Evolutionary conservation across 495 filamentous ascomycete species (phyloP), one percentile per base, ranked within the genome.

Genomic region (Penicilliopsis zonata): DNA sequence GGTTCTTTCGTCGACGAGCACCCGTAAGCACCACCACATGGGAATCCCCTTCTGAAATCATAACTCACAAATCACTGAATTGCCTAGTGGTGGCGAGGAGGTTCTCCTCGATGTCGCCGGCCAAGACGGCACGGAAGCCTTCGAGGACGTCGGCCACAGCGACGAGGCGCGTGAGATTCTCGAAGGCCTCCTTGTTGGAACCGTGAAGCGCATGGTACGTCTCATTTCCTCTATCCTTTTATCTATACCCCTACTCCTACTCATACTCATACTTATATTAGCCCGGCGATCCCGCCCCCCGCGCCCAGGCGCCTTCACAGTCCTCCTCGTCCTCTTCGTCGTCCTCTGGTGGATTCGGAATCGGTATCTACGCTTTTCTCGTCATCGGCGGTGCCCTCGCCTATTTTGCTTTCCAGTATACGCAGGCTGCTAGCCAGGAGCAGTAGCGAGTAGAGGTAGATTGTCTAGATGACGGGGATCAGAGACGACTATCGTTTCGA

Each of bases 71-170:
- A 34, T 12, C 15, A 12, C 5, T 30, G 27, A 6, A 10, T 10
- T 23, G 6, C 21, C 10, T 23, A 98, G 90, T 32, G 92, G 92
- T 67, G 90, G 90, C 61, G 92, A 96, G 63, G 92, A 99, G 70
- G 90, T 96, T 44, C 67, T 99, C 18, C 74, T 96, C 45, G 92
- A 99, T 52, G 87, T 96, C 42, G 90, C 69, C 49, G 90, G 90
- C 50, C 86, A 94, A 63, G 90, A 99, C 63, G 82, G 86, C 46
- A 93, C 90, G 47, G 92, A 96, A 62, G 86, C 90, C 35, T 99
- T 99, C 57, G 90, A 99, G 68, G 92, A 99, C 62, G 92, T 99
- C 55, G 92, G 92, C 40, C 92, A 99, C 79, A 90, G 82, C 56
- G 92, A 99, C 57, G 92, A 99, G 69, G 92, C 92, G 37, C 80